Conservation (phyloP, 2,329 filamentous ascomycete species). For the Sporothrix luriei region DNA sequence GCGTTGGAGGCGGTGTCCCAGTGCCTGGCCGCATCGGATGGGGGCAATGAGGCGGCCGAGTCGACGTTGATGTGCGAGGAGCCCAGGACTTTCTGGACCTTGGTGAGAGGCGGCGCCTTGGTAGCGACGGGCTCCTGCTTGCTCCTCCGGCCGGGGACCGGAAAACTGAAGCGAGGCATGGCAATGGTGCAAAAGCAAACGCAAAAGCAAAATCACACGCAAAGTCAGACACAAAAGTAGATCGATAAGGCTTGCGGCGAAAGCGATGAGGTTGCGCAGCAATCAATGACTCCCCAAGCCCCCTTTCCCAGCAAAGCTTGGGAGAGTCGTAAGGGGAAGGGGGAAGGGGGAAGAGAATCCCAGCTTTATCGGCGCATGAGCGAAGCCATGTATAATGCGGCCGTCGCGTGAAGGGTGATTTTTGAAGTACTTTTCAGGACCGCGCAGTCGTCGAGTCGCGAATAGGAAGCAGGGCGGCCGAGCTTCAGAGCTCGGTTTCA, state of each 20-base stretch:
- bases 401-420: neutral
- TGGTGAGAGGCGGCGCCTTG: constrained; percentile 49
- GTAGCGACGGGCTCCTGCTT: constrained; percentile 45
- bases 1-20: constrained; percentile 50
- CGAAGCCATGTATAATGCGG: constrained; percentile 8
- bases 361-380: constrained; percentile 14
- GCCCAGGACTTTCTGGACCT: constrained; percentile 57
- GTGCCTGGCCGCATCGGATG: constrained; percentile 36
- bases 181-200: neutral
- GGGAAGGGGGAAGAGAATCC: neutral
- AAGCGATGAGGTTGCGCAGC: neutral
- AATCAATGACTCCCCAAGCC: constrained; percentile 7
- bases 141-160: constrained; percentile 51
- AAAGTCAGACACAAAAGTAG: no score
- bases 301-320: constrained; percentile 2
- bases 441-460: neutral
- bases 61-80: constrained; percentile 51
- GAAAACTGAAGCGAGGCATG: constrained; percentile 52
- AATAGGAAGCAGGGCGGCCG: neutral
- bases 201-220: neutral
- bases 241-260: neutral
- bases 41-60: constrained; percentile 37
- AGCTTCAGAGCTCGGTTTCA: constrained; percentile 16
- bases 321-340: constrained; percentile 17
- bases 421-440: neutral